phyloP scores from a whole-genome alignment of 176 grass and related monocot genomes.

The Areca catechu region DNA sequence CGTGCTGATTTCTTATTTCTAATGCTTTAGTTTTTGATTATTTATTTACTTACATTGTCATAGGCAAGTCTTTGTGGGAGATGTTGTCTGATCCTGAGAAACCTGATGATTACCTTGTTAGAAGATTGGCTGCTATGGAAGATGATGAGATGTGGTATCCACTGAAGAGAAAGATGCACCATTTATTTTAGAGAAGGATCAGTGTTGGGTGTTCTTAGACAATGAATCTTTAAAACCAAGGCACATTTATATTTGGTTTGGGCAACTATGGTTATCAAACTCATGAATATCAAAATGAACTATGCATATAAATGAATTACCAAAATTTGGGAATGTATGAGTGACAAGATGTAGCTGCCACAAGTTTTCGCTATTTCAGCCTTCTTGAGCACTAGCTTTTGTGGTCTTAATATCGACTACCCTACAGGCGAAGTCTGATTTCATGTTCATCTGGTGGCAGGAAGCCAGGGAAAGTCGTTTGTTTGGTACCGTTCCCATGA shows the following conservation, averaged over 20 bases:
- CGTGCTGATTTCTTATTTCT: too few species aligned
- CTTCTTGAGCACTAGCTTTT: too few species aligned
- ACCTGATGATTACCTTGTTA: slow-evolving; percentile 50
- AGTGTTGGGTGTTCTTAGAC: slow-evolving; percentile 80
- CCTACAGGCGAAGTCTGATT: too few species aligned
- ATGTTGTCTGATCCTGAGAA: slow-evolving; percentile 77
- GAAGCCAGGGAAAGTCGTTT: slow-evolving; percentile 92
- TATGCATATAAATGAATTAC: too few species aligned
- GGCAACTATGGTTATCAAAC: too few species aligned
- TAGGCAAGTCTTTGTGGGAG: slow-evolving; percentile 84
- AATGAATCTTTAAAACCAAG: slow-evolving; percentile 65
- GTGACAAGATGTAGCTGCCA: too few species aligned
- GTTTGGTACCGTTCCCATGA: slow-evolving; percentile 89
- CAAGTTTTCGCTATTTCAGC: too few species aligned
- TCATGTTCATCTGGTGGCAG: slow-evolving; percentile 29
- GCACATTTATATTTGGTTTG: slow-evolving; percentile 20
- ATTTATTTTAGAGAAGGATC: slow-evolving; percentile 72
- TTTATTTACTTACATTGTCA: not conserved
- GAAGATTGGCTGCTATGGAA: slow-evolving; percentile 68
- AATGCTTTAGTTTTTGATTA: not conserved
- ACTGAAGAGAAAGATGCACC: slow-evolving; percentile 74
- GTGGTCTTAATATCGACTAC: too few species aligned
- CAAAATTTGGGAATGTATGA: too few species aligned
- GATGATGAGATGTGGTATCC: slow-evolving; percentile 86
- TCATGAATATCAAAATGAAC: too few species aligned